Conservation (phyloP, 352 stramenopile genomes). For the Phytophthora litchii region DNA sequence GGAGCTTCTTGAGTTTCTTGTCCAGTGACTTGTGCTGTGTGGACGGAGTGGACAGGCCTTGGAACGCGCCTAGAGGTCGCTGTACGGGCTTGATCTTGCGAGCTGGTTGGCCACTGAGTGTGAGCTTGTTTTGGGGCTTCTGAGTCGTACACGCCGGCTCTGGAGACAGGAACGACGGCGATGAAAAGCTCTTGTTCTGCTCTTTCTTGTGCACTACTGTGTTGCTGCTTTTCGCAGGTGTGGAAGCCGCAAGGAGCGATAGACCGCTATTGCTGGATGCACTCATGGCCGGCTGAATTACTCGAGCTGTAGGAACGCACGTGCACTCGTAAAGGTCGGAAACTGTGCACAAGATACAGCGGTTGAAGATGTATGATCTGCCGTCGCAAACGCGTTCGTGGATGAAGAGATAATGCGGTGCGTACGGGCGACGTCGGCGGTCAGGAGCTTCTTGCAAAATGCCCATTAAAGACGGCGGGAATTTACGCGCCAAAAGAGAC, state of each 20-base stretch:
- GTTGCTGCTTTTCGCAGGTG: conserved; percentile 12
- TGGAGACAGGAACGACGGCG: conserved; percentile 54
- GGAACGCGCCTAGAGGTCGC: conserved; percentile 33
- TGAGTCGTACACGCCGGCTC: conserved; percentile 25
- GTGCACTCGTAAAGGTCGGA: neutral
- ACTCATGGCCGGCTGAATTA: conserved; percentile 16
- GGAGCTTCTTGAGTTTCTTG: conserved; percentile 33
- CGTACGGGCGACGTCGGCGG: neutral
- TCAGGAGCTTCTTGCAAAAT: conserved; percentile 16
- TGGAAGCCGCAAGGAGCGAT: conserved; percentile 14
- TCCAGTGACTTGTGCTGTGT: conserved; percentile 12
- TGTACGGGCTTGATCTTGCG: conserved; percentile 50
- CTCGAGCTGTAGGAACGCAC: conserved; percentile 10
- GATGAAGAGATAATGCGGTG: neutral
- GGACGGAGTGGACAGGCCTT: conserved; percentile 15
- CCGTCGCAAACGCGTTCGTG: neutral
- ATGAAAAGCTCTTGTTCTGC: conserved; percentile 16
- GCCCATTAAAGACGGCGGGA: neutral
- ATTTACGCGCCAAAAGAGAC: conserved; percentile 24
- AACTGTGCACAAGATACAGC: neutral
- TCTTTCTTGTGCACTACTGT: neutral
- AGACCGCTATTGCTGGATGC: conserved; percentile 8
- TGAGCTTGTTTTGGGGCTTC: conserved; percentile 41
- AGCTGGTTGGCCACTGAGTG: conserved; percentile 38
- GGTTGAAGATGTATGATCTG: neutral